Evolutionary conservation across 495 filamentous ascomycete species (phyloP), one percentile per base, ranked within the genome.

Genomic region (Darksidea phi): DNA sequence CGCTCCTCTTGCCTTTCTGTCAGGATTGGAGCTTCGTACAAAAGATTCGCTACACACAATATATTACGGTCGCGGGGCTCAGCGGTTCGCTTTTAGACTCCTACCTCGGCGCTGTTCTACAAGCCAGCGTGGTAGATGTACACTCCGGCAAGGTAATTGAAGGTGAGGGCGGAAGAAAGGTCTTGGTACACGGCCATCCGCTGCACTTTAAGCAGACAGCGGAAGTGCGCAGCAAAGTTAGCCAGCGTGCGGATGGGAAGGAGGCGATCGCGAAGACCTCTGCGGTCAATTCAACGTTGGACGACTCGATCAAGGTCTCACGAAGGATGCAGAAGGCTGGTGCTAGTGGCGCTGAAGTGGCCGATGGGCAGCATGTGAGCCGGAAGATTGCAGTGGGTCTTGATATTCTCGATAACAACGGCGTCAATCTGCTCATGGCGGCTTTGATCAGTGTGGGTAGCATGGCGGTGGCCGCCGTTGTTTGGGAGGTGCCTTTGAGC

Each of bases 391-490:
- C 87, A 69, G 87, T 77, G 54, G 92, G 89, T 7, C 77, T 75
- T 69, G 89, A 95, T 63, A 69, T 94, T 66, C 75, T 97, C 60
- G 90, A 94, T 70, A 98, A 98, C 67, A 98, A 98, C 70, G 87
- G 84, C 24, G 91, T 98, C 58, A 98, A 98, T 70, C 77, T 95
- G 21, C 68, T 91, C 24, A 97, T 96, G 92, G 92, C 93, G 0
- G 75, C 82, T 8, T 72, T 74, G 0, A 94, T 95, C 84, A 97
- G 89, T 70, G 36, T 90, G 13, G 83, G 84, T 4, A 89, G 86
- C 7, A 96, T 98, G 84, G 78, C 76, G 0, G 72, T 53, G 7
- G 71, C 71, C 7, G 60, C 61, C 32, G 17, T 12, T 28, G n/a
- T 67, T 13, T 72, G 68, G 70, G 48, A 49, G 8, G 12, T 64